Evolutionary conservation across 176 grass and related monocot genomes (phyloP).

Genomic region (Stipa capillata): DNA sequence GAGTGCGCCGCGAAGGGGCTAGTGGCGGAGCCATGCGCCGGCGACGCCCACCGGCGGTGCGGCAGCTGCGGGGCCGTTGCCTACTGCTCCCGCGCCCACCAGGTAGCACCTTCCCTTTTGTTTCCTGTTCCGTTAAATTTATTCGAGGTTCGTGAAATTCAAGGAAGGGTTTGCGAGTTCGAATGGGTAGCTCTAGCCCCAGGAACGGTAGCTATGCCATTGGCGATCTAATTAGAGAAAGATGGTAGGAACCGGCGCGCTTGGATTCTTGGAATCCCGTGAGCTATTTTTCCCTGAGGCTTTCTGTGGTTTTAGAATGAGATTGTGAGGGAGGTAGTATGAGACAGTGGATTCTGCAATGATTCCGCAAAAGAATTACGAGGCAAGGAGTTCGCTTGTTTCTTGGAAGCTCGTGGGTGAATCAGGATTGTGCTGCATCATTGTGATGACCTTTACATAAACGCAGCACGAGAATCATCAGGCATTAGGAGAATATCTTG

Average conservation of each 20-base stretch:
- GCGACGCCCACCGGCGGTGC: conserved; percentile 36
- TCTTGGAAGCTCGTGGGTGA: not conserved
- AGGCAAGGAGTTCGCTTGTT: not conserved
- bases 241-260: not conserved
- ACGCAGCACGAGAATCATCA: not conserved
- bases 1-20: conserved; percentile 58
- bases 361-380: not conserved
- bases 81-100: conserved; percentile 57
- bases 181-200: not conserved
- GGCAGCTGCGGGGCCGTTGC: conserved; percentile 48
- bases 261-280: not conserved
- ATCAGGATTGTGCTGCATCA: too few relatives aligned
- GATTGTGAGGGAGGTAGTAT: not conserved
- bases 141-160: not conserved
- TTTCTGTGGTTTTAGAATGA: not conserved
- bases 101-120: conserved; percentile 15
- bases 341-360: not conserved
- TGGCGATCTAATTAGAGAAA: not conserved
- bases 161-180: not conserved
- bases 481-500: not conserved
- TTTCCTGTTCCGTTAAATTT: not conserved
- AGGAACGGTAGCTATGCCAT: not conserved
- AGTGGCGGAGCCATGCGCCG: conserved; percentile 29
- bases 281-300: not conserved
- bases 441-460: not conserved